Percentiles rank a stretch among this genome's conserved stretches.
phyloP scores from a whole-genome alignment of 2,329 filamentous ascomycete genomes.

The Lasiodiplodia gonubiensis region DNA sequence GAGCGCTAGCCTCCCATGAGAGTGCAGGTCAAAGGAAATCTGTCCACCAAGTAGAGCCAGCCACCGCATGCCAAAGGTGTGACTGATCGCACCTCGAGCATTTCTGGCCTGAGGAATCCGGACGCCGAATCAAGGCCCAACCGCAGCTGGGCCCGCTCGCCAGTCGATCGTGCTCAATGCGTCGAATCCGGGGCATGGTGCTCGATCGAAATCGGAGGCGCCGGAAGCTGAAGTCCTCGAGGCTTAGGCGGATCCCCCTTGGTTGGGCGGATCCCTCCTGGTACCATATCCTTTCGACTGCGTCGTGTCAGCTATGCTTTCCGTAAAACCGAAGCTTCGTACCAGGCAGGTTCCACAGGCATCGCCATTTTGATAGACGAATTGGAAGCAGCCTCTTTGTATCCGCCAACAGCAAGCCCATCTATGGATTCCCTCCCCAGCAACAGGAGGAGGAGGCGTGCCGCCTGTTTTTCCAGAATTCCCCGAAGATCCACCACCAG shows the following conservation, averaged over 20 bases:
- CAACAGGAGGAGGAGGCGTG: too few relatives aligned
- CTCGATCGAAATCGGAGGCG: neutral
- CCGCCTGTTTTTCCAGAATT: neutral
- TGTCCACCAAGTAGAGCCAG: neutral
- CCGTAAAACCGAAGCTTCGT: neutral
- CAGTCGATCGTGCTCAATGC: neutral
- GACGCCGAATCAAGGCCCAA: neutral
- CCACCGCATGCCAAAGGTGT: neutral
- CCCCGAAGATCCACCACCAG: neutral
- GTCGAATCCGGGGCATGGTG: neutral
- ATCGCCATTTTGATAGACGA: neutral
- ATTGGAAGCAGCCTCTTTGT: neutral
- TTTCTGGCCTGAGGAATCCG: neutral
- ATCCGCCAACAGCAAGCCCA: neutral
- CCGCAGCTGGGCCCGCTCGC: neutral
- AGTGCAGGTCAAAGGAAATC: constrained; percentile 8
- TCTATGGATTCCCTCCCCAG: neutral
- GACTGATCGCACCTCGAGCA: constrained; percentile 6
- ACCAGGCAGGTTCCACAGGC: neutral
- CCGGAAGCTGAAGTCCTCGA: too few relatives aligned
- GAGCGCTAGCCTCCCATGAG: constrained; percentile 12
- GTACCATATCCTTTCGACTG: neutral
- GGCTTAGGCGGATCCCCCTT: too few relatives aligned
- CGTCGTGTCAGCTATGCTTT: neutral
- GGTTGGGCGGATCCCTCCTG: neutral